Percentiles rank a stretch among this genome's conserved stretches.
These are phyloP conservation scores for Gliomastix tumulicola DNA, from an alignment of 2,329 filamentous ascomycete species.

Conservation along the genomic window DNA sequence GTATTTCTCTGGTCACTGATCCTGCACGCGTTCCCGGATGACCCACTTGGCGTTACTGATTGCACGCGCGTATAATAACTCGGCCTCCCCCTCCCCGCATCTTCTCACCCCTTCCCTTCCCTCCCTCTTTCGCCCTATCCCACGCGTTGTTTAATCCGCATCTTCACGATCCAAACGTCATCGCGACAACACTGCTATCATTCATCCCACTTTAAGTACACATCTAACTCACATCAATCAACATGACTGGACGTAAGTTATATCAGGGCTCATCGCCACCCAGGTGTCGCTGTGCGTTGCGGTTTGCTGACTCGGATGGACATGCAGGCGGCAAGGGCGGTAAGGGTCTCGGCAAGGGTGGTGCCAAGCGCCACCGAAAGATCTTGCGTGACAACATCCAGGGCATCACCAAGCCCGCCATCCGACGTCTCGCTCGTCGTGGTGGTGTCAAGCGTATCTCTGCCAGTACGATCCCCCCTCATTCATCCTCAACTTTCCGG, in stretches of 20 bases:
- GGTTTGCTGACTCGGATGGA: neutral
- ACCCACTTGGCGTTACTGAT: conserved; percentile 46
- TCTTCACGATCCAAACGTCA: conserved; percentile 13
- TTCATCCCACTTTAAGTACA: conserved; percentile 15
- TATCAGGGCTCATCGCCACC: conserved; percentile 6
- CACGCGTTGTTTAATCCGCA: conserved; percentile 13
- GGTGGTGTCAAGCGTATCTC: conserved; percentile 99
- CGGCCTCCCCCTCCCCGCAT: conserved; percentile 38
- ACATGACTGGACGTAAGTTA: conserved; percentile 68
- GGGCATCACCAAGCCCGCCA: conserved; percentile 97
- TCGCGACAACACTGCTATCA: conserved; percentile 15
- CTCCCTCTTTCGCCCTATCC: conserved; percentile 6
- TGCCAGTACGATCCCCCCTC: conserved; percentile 57
- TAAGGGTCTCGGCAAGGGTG: conserved; percentile 96
- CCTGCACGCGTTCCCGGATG: no score
- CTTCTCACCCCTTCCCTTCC: conserved; percentile 20
- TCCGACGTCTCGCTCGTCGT: conserved; percentile 97
- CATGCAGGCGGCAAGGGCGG: conserved; percentile 80
- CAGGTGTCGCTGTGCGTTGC: conserved; percentile 3
- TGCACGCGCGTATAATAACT: conserved; percentile 9
- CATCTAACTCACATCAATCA: conserved; percentile 32
- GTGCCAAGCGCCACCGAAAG: conserved; percentile 98
- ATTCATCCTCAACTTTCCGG: neutral
- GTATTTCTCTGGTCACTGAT: no score
- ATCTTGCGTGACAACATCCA: conserved; percentile 99